Evolutionary conservation across 73 alveolate genomes (phyloP), one percentile per base, ranked within the genome.

Genomic region (Paramecium bursaria): DNA sequence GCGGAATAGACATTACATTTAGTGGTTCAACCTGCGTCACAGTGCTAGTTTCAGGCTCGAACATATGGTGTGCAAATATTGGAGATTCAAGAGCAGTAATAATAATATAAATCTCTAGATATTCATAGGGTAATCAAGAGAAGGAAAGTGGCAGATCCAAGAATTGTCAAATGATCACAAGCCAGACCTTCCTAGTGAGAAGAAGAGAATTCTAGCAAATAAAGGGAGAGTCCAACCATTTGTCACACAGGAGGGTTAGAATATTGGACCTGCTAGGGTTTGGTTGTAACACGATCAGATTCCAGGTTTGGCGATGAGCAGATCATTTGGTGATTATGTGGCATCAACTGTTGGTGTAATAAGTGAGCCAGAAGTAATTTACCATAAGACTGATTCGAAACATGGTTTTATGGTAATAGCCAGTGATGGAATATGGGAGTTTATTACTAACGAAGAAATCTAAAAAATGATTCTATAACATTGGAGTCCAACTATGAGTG

Each of bases 261-360:
- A 50, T 86, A 26, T 91, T 7, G 99, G 99, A 0, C 99, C 99
- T 0, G 88, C 93, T 15, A 92, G 99, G 74, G 98, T 96, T 2
- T 96, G 99, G 98, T 86, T 95, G 55, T 86, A 76, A 82, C 86
- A 92, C 74, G 93, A 88, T 73, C 94, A 96, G 85, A 87, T 91
- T 46, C 99, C 99, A 1, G 99, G 99, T 0, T 91, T 96, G 21
- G 99, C 99, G 6, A 96, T 96, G 99, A 87, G 97, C 46, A 88
- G 99, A 61, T 94, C 98, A 14, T 46, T 96, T 25, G 99, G 99
- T 15, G 99, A 96, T 90, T 50, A 73, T 46, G 75, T 92, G 14
- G 98, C 98, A 0, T 94, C 95, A 26, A 73, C 91, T 22, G 95
- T 93, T 46, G 99, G 99, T 0, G 99, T 95, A 6, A 89, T 85